Evolutionary conservation across 2,329 filamentous ascomycete species (phyloP).

Genomic region (Aquanectria penicillioides): DNA sequence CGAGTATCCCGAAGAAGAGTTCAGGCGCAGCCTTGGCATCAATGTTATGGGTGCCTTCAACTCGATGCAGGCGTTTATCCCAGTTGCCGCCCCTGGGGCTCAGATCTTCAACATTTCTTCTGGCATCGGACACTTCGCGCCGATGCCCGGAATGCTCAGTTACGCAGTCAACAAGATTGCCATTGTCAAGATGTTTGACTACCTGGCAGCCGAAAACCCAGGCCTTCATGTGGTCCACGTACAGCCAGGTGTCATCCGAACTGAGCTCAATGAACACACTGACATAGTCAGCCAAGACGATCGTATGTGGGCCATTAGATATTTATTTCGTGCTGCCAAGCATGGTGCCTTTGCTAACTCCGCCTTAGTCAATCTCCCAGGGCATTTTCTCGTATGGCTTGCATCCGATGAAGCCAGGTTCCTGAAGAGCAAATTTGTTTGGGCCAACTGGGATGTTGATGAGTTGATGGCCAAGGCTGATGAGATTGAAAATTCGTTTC

Average conservation of each 20-base stretch:
- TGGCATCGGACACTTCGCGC: constrained; percentile 33
- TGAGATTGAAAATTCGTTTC: no score
- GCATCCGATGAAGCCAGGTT: no score
- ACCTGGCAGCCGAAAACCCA: constrained; percentile 48
- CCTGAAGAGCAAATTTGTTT: no score
- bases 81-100: constrained; percentile 23
- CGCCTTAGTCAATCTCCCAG: no score
- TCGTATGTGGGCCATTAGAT: no score
- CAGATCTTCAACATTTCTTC: constrained; percentile 36
- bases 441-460: no score
- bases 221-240: constrained; percentile 48
- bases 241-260: constrained; percentile 54
- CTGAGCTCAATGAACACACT: no score
- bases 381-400: no score
- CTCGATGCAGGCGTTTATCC: constrained; percentile 36
- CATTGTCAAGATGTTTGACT: constrained; percentile 47
- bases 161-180: constrained; percentile 52
- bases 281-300: no score
- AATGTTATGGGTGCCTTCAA: constrained; percentile 41
- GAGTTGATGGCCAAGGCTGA: no score
- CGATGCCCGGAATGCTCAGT: constrained; percentile 33
- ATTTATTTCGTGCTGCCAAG: no score
- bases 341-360: no score
- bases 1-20: constrained; percentile 15
- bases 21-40: constrained; percentile 27